Percentiles rank a stretch among this genome's conserved stretches.
These are phyloP conservation scores for Carex myosuroides DNA, from an alignment of 176 grass and related monocot genomes.

Conservation along the genomic window DNA sequence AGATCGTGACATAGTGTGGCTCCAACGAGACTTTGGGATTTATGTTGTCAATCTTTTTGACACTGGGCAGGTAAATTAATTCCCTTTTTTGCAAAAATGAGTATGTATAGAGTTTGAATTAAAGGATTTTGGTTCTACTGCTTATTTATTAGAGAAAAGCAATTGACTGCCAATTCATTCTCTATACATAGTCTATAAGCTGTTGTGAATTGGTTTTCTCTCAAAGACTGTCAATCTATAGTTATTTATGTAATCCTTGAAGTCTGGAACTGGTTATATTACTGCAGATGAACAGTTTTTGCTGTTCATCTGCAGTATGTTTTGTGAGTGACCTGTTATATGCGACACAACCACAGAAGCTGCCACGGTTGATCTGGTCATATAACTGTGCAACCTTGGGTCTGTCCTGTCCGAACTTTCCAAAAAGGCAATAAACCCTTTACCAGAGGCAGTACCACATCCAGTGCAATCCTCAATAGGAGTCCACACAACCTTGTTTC, in stretches of 20 bases:
- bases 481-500: neutral
- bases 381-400: neutral
- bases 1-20: slow-evolving; percentile 94
- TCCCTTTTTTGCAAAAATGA: slow-evolving; percentile 16
- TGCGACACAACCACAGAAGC: neutral
- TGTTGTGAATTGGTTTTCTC: neutral
- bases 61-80: slow-evolving; percentile 78
- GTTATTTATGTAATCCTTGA: neutral
- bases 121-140: neutral
- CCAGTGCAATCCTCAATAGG: neutral
- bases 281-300: neutral
- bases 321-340: neutral
- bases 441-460: neutral
- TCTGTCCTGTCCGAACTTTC: neutral
- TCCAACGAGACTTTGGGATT: slow-evolving; percentile 81
- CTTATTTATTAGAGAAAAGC: neutral
- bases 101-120: slow-evolving; percentile 5
- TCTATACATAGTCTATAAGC: neutral
- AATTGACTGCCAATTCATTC: neutral
- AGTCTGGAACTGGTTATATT: neutral
- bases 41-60: slow-evolving; percentile 95
- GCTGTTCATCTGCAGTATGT: neutral
- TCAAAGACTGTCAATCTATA: neutral
- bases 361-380: neutral
- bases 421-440: neutral